A percentile compares a stretch with the other conserved stretches of the same genome.
phyloP scores from a whole-genome alignment of 2,329 filamentous ascomycete species.

The Trichoderma breve region DNA sequence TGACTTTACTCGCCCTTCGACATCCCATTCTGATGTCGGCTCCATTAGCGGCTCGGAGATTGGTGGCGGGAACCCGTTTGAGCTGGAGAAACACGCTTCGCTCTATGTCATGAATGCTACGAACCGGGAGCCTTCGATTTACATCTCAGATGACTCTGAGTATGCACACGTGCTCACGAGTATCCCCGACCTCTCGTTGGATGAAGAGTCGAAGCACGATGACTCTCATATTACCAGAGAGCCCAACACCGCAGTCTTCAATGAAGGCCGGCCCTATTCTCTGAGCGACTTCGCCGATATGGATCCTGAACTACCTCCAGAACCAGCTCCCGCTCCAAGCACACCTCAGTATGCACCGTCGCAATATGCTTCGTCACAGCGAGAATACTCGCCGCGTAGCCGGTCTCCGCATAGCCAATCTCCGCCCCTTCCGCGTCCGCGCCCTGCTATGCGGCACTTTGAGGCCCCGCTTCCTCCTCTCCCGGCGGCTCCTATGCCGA shows the following conservation, averaged over 20 bases:
- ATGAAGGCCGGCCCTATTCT: constrained; percentile 35
- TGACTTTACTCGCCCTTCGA: constrained; percentile 55
- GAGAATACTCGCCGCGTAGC: constrained; percentile 24
- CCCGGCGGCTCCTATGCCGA: constrained; percentile 47
- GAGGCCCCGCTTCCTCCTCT: constrained; percentile 35
- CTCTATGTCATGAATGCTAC: constrained; percentile 45
- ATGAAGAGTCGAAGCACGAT: constrained; percentile 22
- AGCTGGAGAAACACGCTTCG: constrained; percentile 61
- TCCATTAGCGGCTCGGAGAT: constrained; percentile 57
- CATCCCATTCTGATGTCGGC: constrained; percentile 57
- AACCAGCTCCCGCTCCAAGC: constrained; percentile 28
- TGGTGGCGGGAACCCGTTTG: constrained; percentile 57
- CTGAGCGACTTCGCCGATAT: constrained; percentile 43
- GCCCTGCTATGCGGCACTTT: not conserved
- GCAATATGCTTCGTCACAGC: constrained; percentile 20
- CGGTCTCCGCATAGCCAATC: constrained; percentile 24
- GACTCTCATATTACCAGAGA: constrained; percentile 21
- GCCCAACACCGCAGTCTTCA: constrained; percentile 10
- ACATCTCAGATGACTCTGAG: constrained; percentile 58
- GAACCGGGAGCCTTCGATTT: constrained; percentile 57
- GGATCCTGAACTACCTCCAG: constrained; percentile 39
- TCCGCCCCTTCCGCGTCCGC: constrained; percentile 2
- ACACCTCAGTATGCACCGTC: constrained; percentile 19
- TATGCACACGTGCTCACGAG: constrained; percentile 41
- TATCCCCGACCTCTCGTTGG: constrained; percentile 26